Evolutionary conservation across 2,329 filamentous ascomycete genomes (phyloP), one percentile per base, ranked within the genome.

Genomic region (Biscogniauxia sp.): DNA sequence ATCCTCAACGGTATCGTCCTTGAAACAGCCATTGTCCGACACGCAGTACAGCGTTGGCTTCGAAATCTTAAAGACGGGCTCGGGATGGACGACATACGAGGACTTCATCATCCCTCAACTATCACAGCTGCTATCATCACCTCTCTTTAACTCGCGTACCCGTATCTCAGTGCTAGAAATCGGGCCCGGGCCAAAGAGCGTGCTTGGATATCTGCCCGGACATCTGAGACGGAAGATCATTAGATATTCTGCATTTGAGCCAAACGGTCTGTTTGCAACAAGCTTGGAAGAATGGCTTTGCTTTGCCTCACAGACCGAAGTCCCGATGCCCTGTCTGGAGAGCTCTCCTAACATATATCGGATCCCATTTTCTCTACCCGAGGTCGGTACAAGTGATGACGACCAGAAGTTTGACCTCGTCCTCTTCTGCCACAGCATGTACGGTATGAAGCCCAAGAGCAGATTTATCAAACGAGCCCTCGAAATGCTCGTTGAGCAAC

Each of bases 341-440:
- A 68, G 51, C n/a, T 61, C 68, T 17, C 71, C 79, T 2, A 59
- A 73, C 5, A 78, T 86, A 62, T 69, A 68, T 66, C 74, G 54
- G 66, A 51, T 57, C 5, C 71, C 76, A 9, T 85, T 85, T 65
- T 61, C 13, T 61, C 58, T 71, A n/a, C 59, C 58, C 20, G 61
- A 59, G 58, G 69, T 53, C 56, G 59, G 58, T 55, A 68, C 57
- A 11, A 66, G 50, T 32, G 63, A 70, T 57, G 32, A 55, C 0
- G 65, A 73, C 32, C 69, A 77, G 20, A 79, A 74, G 61, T 88
- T 80, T 66, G 79, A 88, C 63, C 13, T 87, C 50, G 70, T 88
- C 19, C 67, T 89, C 4, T 86, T 88, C 72, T 88, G 84, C 64
- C 85, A 88, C 69, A 87, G 86, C 73, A 80, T 88, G 80, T 87